phyloP scores from a whole-genome alignment of 2,329 filamentous ascomycete species.

The Talaromyces sp. region DNA sequence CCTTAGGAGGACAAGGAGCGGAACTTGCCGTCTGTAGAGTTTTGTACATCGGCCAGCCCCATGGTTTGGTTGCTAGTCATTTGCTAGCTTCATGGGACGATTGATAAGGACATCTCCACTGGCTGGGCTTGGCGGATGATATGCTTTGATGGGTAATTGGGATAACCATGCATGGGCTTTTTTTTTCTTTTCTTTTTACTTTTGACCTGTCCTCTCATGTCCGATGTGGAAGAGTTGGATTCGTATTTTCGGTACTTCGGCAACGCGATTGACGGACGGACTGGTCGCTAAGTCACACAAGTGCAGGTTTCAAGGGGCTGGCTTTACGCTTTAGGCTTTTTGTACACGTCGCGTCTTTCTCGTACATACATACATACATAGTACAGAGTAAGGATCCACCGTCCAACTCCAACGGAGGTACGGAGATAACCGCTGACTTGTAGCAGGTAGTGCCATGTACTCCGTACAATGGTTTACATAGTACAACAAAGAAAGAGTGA shows the following conservation, averaged over 20 bases:
- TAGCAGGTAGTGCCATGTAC: no score
- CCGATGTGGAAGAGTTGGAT: background rate
- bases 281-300: background rate
- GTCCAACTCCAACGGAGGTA: background rate
- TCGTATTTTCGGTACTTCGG: constrained; percentile 3
- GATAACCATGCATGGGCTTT: background rate
- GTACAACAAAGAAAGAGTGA: background rate
- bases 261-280: constrained; percentile 1
- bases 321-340: background rate
- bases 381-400: background rate
- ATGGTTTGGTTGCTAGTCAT: background rate
- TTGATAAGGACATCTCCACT: background rate
- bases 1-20: background rate
- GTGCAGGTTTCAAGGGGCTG: background rate
- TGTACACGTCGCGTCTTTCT: background rate
- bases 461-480: background rate
- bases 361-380: no score
- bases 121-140: no score
- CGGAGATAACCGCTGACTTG: no score
- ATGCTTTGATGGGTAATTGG: background rate
- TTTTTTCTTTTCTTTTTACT: no score
- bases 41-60: background rate
- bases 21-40: constrained; percentile 5
- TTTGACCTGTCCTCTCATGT: no score
- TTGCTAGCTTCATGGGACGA: no score